Evolutionary conservation across 73 alveolate genomes (phyloP).

Genomic region (Paramecium primaurelia): DNA sequence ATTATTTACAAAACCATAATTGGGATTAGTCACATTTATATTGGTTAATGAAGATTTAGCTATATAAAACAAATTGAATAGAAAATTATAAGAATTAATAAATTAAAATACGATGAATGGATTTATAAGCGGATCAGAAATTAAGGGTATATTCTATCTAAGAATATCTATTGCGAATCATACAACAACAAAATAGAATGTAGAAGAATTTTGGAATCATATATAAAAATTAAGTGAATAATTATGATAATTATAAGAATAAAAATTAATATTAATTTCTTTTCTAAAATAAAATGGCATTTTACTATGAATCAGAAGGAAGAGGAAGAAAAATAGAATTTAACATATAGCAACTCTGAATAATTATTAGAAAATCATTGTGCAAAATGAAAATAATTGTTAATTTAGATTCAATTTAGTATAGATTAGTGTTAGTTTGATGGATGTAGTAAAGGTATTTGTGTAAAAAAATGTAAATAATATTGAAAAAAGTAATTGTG

Average conservation of each 20-base stretch:
- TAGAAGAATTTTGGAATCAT: slow-evolving; percentile 46
- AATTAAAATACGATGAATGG: slow-evolving; percentile 38
- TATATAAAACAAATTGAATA: slow-evolving; percentile 44
- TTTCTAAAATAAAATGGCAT: slow-evolving; percentile 42
- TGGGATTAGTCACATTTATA: slow-evolving; percentile 47
- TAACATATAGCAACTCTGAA: not conserved
- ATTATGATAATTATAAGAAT: not conserved
- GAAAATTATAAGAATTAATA: slow-evolving; percentile 8
- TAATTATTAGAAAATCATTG: slow-evolving; percentile 36
- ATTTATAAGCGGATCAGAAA: slow-evolving; percentile 36
- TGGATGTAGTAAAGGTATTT: slow-evolving; percentile 46
- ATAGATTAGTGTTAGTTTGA: not conserved
- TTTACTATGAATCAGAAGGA: slow-evolving; percentile 55
- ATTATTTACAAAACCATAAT: slow-evolving; percentile 10
- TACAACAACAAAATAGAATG: slow-evolving; percentile 42
- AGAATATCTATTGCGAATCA: slow-evolving; percentile 45
- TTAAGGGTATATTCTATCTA: slow-evolving; percentile 28
- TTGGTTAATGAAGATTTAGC: not conserved
- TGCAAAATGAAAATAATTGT: not conserved
- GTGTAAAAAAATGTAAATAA: not conserved
- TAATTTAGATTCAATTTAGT: slow-evolving; percentile 47
- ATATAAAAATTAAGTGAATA: not conserved
- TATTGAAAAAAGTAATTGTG: not conserved
- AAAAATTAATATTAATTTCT: not conserved
- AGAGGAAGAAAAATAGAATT: not conserved